Conservation (phyloP, 352 stramenopile species). For the Pythium brachiatum region DNA sequence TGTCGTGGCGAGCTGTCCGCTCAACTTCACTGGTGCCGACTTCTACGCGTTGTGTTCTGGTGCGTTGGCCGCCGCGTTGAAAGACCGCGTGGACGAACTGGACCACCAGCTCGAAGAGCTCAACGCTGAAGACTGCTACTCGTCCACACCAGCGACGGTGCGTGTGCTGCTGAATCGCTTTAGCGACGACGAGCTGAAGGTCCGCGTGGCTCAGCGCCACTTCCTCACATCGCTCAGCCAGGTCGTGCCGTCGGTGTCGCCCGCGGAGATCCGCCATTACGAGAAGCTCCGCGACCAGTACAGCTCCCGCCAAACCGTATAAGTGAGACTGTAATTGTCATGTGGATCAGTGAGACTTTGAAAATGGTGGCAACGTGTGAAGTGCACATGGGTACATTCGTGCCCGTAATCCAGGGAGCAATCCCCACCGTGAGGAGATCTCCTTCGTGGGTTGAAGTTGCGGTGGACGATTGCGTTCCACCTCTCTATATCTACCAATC, state of each 20-base stretch:
- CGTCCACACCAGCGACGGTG: constrained; percentile 64
- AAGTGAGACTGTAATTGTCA: background rate
- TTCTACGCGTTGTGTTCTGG: constrained; percentile 84
- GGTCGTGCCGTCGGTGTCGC: constrained; percentile 82
- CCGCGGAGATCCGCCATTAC: constrained; percentile 84
- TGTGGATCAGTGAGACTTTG: too few species aligned
- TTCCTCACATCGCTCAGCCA: constrained; percentile 55
- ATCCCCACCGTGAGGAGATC: too few species aligned
- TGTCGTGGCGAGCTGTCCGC: constrained; percentile 56
- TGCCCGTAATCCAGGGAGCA: too few species aligned
- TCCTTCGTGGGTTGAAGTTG: too few species aligned
- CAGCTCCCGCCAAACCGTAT: constrained; percentile 48
- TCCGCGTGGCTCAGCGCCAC: constrained; percentile 51
- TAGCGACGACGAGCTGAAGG: constrained; percentile 54
- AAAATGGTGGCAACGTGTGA: too few species aligned
- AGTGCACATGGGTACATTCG: too few species aligned
- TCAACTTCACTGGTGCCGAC: constrained; percentile 81
- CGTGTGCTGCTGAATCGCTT: constrained; percentile 67
- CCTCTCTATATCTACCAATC: too few species aligned
- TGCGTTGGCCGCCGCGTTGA: constrained; percentile 68
- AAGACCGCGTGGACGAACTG: constrained; percentile 67
- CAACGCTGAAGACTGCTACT: constrained; percentile 80
- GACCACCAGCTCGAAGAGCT: constrained; percentile 65
- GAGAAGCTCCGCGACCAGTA: constrained; percentile 86
- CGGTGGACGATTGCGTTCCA: too few species aligned